Conservation (phyloP, 768 basidiomycete genomes). For the Termitomyces sp. region DNA sequence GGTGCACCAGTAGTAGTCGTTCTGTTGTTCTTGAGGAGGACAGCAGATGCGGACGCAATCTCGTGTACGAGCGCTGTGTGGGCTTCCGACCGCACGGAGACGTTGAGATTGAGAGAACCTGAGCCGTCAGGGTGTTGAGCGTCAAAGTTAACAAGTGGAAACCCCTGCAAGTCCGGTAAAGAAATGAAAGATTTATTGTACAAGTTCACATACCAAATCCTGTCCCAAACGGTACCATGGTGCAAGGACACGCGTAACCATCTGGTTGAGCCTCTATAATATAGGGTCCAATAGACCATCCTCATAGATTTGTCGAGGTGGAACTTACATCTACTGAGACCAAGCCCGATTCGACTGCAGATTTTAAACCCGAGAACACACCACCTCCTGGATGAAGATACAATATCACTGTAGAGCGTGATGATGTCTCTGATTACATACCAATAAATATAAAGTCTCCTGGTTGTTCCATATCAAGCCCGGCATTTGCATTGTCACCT, state of each 20-base stretch:
- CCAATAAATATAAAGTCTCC: conserved; percentile 43
- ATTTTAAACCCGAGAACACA: conserved; percentile 15
- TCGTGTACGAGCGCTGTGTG: conserved; percentile 51
- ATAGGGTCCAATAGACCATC: not conserved
- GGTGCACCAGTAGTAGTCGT: conserved; percentile 27
- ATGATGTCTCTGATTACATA: conserved; percentile 7
- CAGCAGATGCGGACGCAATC: conserved; percentile 61
- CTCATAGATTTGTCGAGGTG: not conserved
- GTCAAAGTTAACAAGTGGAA: conserved; percentile 43
- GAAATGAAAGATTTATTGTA: not conserved
- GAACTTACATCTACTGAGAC: conserved; percentile 25
- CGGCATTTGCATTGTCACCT: conserved; percentile 38
- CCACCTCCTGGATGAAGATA: conserved; percentile 28
- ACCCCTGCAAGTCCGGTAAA: conserved; percentile 19
- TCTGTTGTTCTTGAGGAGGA: conserved; percentile 62
- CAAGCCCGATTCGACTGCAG: conserved; percentile 27
- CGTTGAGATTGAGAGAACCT: conserved; percentile 34
- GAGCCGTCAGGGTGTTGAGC: conserved; percentile 39
- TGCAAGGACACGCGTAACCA: conserved; percentile 40
- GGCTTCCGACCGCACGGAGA: conserved; percentile 34
- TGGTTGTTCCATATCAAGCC: conserved; percentile 47
- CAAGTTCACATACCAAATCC: conserved; percentile 27
- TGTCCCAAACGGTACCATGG: conserved; percentile 43
- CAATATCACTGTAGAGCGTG: not conserved
- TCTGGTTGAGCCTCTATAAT: conserved; percentile 34